Base-by-base conservation (phyloP, 2,329 filamentous ascomycete genomes). In the Microcera coccophila region DNA sequence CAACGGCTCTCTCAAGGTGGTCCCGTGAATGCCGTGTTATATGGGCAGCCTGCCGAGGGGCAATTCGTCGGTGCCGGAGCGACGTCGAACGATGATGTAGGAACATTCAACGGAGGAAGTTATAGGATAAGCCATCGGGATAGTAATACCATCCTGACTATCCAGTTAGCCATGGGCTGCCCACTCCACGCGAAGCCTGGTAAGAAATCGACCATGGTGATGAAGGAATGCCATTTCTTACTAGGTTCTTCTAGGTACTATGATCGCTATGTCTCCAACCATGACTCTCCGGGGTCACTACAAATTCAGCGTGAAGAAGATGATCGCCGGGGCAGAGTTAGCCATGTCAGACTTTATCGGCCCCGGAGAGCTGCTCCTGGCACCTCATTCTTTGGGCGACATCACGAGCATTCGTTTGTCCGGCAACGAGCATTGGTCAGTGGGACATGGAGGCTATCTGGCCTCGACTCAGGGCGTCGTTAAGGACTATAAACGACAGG, bases 21-120 rank as follows among this genome's bases (percentile, higher is more conserved):
- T 53, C 63, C 14, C 51, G 61, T 20, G 9, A 19, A 5, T 62
- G 65, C 49, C 49, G 60, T 68, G 35, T 58, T 65, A 16, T 60
- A 61, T 10, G 65, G 65, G 20, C 71, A 68, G 4, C 72, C 69
- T 10, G 60, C 66, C 5, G 65, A 69, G 14, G 65, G 68, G 22
- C 76, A 85, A 44, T 26, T 26, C 12, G 22, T 26, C 7, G 22
- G 22, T 26, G 22, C 12, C 12, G 22, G 12, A 26, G 71, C 84
- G 1, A 76, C 78, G 1, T 73, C 81, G 21, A n/a, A n/a, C n/a
- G 93, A 97, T 64, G 90, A 95, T 55, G 81, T 95, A 2, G 93
- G 93, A n/a, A 93, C 86, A 0, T 98, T 97, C 73, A 97, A 97
- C 62, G 93, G 93, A 14, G 93, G 93, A 11, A 91, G 87, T 60